phyloP scores from a whole-genome alignment of 768 basidiomycete species.

The Lactifluus piperatus region DNA sequence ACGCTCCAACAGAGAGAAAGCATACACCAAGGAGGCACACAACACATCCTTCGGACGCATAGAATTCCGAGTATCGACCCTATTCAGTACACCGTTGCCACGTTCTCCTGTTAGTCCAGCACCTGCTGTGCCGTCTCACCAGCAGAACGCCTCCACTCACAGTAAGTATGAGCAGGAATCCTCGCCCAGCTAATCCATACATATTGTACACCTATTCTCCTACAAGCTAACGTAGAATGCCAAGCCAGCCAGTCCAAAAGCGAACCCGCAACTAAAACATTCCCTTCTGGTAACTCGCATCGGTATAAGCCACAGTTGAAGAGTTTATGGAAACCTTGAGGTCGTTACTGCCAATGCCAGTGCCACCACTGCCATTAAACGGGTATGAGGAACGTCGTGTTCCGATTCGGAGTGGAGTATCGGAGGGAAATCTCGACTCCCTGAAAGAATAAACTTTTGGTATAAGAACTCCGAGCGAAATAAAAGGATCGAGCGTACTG shows the following conservation, averaged over 20 bases:
- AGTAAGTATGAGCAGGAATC: too few relatives aligned
- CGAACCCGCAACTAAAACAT: background rate
- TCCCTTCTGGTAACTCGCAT: background rate
- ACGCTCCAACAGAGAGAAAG: too few relatives aligned
- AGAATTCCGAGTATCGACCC: too few relatives aligned
- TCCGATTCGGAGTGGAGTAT: background rate
- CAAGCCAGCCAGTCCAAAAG: background rate
- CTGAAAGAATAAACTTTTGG: background rate
- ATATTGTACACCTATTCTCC: too few relatives aligned
- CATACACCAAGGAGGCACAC: too few relatives aligned
- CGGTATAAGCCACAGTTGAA: background rate
- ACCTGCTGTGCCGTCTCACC: too few relatives aligned
- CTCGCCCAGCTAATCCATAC: too few relatives aligned
- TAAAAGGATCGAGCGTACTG: background rate
- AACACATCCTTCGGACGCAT: too few relatives aligned
- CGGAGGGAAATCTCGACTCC: background rate
- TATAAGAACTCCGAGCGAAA: background rate
- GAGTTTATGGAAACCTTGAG: background rate
- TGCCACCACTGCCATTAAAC: background rate
- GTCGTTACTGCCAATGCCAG: background rate
- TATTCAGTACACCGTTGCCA: too few relatives aligned
- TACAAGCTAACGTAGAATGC: too few relatives aligned
- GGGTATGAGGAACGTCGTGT: background rate
- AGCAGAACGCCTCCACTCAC: too few relatives aligned
- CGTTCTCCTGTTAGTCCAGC: too few relatives aligned